Percentiles rank a stretch among this genome's conserved stretches.
These are phyloP conservation scores for Apiospora rasikravindrae DNA, from an alignment of 2,329 filamentous ascomycete genomes.

Conservation along the genomic window DNA sequence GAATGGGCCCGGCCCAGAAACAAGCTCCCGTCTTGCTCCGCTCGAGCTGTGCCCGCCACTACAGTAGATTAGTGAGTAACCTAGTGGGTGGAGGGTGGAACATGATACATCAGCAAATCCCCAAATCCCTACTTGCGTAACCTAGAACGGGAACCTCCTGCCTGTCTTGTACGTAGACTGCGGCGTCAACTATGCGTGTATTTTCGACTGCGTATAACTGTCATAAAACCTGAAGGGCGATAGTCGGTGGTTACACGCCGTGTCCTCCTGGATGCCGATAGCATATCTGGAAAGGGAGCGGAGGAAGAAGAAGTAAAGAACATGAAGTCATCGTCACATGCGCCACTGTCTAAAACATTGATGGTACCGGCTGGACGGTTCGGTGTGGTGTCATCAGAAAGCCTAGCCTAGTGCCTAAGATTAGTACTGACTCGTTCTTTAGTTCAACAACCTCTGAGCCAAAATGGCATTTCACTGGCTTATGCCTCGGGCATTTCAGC, in stretches of 20 bases:
- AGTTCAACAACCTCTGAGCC: background rate
- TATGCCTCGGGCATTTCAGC: background rate
- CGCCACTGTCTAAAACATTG: background rate
- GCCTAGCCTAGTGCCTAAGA: too few species aligned
- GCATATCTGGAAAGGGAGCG: too few species aligned
- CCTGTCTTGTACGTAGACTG: too few species aligned
- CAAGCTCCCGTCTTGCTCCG: conserved; percentile 6
- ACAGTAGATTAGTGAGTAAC: background rate
- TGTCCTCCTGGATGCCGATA: background rate
- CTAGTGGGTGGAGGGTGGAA: background rate
- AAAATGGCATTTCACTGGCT: background rate
- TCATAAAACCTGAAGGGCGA: background rate
- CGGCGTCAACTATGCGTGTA: background rate
- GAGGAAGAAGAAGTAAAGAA: background rate
- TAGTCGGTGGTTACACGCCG: background rate
- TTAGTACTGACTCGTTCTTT: background rate
- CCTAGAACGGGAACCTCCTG: too few species aligned
- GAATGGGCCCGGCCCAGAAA: conserved; percentile 6
- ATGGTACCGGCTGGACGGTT: background rate
- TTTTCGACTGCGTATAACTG: background rate
- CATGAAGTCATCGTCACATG: background rate
- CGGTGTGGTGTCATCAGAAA: background rate
- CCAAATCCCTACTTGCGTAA: background rate
- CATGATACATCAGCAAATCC: background rate
- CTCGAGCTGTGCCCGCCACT: background rate